A percentile compares a stretch with the other conserved stretches of the same genome.
Conservation (phyloP, 306 rosid genomes). For the Argentina anserina region DNA sequence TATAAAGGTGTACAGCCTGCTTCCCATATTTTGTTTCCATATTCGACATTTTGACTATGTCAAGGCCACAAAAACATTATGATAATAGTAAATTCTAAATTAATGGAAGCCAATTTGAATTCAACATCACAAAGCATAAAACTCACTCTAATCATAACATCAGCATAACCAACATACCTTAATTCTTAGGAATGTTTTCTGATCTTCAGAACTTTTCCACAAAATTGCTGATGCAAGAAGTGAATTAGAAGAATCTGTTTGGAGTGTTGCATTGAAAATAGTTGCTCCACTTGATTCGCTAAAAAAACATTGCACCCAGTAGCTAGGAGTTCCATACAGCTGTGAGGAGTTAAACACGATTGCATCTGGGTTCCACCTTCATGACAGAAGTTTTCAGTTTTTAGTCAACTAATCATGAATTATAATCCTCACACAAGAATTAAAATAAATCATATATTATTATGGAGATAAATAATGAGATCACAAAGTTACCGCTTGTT, state of each 20-base stretch:
- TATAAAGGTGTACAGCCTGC: too few relatives aligned
- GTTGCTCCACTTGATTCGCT: slow-evolving; percentile 77
- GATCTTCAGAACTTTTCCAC: slow-evolving; percentile 34
- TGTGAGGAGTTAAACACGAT: slow-evolving; percentile 78
- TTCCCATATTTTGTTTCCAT: background rate
- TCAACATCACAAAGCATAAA: background rate
- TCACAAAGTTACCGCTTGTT: slow-evolving; percentile 53
- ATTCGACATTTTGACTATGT: background rate
- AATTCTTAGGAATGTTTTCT: slow-evolving; percentile 41
- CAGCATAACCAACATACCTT: slow-evolving; percentile 41
- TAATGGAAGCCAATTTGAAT: background rate
- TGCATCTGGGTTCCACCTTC: slow-evolving; percentile 92
- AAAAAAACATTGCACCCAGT: slow-evolving; percentile 79
- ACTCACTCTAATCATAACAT: background rate
- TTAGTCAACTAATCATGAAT: slow-evolving; percentile 20
- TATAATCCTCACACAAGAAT: background rate
- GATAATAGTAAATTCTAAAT: background rate
- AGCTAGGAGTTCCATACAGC: slow-evolving; percentile 87
- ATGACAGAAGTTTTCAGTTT: slow-evolving; percentile 22
- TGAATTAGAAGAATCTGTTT: slow-evolving; percentile 27
- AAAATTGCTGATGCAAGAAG: slow-evolving; percentile 65
- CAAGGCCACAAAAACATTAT: background rate
- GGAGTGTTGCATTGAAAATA: slow-evolving; percentile 52
- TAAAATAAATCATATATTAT: background rate
- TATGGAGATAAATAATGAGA: background rate